phyloP scores from a whole-genome alignment of 129 eudicot genomes.

The Pseudognaphalium luteoalbum region DNA sequence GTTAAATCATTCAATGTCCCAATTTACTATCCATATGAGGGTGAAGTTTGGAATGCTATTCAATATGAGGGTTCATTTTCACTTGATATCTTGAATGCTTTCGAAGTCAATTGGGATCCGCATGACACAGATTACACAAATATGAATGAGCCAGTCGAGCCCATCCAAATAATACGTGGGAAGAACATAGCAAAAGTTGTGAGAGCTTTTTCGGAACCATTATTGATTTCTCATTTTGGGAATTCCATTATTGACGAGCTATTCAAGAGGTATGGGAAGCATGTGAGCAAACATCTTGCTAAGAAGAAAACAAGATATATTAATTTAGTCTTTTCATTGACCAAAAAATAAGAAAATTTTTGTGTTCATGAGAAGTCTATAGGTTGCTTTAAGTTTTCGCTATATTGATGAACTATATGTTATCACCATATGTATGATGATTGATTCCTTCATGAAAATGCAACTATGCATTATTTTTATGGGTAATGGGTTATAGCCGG shows the following conservation, averaged over 20 bases:
- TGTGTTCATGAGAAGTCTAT: neutral
- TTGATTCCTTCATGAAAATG: too few relatives aligned
- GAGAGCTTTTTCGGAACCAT: slow-evolving; percentile 34
- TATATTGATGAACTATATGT: too few relatives aligned
- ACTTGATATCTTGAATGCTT: slow-evolving; percentile 18
- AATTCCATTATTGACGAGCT: slow-evolving; percentile 23
- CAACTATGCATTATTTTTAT: too few relatives aligned
- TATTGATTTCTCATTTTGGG: slow-evolving; percentile 44
- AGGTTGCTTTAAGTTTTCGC: neutral
- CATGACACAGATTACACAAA: slow-evolving; percentile 22
- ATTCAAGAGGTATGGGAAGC: slow-evolving; percentile 22
- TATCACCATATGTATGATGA: too few relatives aligned
- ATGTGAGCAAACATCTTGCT: slow-evolving; percentile 18
- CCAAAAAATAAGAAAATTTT: slow-evolving; percentile 21
- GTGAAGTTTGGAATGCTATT: slow-evolving; percentile 28
- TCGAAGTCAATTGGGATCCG: slow-evolving; percentile 30
- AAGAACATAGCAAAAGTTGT: slow-evolving; percentile 17
- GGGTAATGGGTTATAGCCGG: too few relatives aligned
- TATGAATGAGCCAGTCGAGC: neutral
- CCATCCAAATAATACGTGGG: neutral
- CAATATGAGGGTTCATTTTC: neutral
- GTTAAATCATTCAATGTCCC: slow-evolving; percentile 38
- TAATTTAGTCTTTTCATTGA: slow-evolving; percentile 36
- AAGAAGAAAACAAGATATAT: slow-evolving; percentile 9
- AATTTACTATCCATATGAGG: slow-evolving; percentile 25